These are phyloP conservation scores for Emergomyces pasteurianus DNA, from an alignment of 2,329 filamentous ascomycete species.

Conservation along the genomic window DNA sequence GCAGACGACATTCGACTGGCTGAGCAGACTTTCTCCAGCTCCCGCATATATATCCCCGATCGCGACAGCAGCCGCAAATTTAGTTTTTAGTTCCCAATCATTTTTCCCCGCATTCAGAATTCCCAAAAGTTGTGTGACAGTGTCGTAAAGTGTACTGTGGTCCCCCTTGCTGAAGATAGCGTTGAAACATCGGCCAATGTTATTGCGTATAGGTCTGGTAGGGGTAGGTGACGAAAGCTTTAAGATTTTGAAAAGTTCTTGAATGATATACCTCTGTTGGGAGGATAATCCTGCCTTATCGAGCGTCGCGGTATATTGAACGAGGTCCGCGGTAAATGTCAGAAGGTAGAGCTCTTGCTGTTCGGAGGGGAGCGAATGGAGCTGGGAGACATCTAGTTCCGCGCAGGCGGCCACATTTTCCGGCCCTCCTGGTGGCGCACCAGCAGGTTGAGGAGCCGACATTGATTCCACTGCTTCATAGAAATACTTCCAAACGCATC, in stretches of 20 bases:
- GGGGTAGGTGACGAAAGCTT: conserved; percentile 69
- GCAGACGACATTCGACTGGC: conserved; percentile 63
- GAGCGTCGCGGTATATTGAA: conserved; percentile 62
- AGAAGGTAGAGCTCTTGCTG: conserved; percentile 93
- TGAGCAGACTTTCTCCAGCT: conserved; percentile 88
- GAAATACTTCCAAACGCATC: neutral
- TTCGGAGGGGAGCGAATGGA: conserved; percentile 78
- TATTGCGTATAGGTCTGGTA: conserved; percentile 80
- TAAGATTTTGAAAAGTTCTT: conserved; percentile 87
- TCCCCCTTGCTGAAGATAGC: conserved; percentile 77
- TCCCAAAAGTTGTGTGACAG: conserved; percentile 72
- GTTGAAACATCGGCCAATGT: conserved; percentile 71
- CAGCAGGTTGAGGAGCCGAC: conserved; percentile 25
- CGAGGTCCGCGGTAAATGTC: conserved; percentile 73
- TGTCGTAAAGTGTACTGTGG: conserved; percentile 85
- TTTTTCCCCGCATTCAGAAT: conserved; percentile 63
- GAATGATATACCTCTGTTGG: conserved; percentile 85
- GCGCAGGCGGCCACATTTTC: conserved; percentile 24
- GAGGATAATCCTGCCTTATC: conserved; percentile 69
- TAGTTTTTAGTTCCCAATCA: conserved; percentile 65
- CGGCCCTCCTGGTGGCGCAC: conserved; percentile 22
- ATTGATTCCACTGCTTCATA: conserved; percentile 17
- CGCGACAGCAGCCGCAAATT: conserved; percentile 78
- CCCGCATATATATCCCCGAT: conserved; percentile 79
- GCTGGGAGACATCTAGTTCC: conserved; percentile 80